Conservation (phyloP, 371 early-diverging fungal species). For the Furculomyces boomerangus region DNA sequence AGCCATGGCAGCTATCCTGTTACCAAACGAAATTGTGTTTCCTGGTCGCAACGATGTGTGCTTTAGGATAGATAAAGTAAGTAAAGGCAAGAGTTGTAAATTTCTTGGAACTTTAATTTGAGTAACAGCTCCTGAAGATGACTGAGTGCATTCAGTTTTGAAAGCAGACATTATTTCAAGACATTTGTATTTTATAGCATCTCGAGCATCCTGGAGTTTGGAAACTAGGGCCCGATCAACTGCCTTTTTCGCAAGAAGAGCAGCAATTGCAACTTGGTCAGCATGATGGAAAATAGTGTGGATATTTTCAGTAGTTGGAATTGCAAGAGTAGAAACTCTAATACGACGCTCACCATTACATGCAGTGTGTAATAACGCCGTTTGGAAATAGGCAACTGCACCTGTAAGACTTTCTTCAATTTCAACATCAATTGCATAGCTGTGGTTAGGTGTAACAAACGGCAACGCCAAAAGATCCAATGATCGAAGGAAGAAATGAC, state of each 20-base stretch:
- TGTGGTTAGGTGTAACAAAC: slow-evolving; percentile 86
- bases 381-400: slow-evolving; percentile 83
- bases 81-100: slow-evolving; percentile 65
- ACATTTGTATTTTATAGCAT: slow-evolving; percentile 73
- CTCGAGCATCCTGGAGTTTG: slow-evolving; percentile 87
- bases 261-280: slow-evolving; percentile 69
- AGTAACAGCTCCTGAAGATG: slow-evolving; percentile 52
- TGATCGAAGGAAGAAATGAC: slow-evolving; percentile 93
- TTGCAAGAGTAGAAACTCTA: slow-evolving; percentile 78
- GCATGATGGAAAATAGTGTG: slow-evolving; percentile 64
- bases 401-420: slow-evolving; percentile 69
- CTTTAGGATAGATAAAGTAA: slow-evolving; percentile 68
- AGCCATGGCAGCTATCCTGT: slow-evolving; percentile 51
- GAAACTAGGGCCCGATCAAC: slow-evolving; percentile 71
- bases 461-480: slow-evolving; percentile 86
- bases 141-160: slow-evolving; percentile 51
- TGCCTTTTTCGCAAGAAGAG: slow-evolving; percentile 71
- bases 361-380: slow-evolving; percentile 86
- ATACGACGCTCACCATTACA: slow-evolving; percentile 81
- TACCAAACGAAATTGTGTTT: slow-evolving; percentile 47
- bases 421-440: slow-evolving; percentile 76
- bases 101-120: slow-evolving; percentile 72
- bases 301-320: slow-evolving; percentile 69
- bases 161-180: slow-evolving; percentile 72
- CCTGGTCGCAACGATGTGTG: slow-evolving; percentile 22